Conservation (phyloP, 345 rosid genomes). For the Salix viminalis region DNA sequence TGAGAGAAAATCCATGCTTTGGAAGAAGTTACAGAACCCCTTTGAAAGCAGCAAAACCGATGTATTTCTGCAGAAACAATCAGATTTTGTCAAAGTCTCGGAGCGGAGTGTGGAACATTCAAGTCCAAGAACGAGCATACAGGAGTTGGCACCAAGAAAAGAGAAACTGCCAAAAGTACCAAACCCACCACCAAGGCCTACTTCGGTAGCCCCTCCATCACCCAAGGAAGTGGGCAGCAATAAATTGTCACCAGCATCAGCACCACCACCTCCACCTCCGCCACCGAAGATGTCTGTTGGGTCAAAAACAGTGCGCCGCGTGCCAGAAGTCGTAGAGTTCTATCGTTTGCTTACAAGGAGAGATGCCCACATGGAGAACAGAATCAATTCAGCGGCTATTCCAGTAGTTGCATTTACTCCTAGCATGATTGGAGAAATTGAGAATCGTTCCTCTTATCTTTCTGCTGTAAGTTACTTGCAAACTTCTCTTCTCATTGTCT, state of each 20-base stretch:
- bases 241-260: conserved; percentile 16
- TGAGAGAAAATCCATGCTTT: conserved; percentile 75
- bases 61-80: conserved; percentile 38
- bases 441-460: conserved; percentile 82
- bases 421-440: conserved; percentile 96
- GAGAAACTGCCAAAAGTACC: conserved; percentile 28
- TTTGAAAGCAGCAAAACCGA: conserved; percentile 35
- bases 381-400: conserved; percentile 31
- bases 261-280: conserved; percentile 72
- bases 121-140: conserved; percentile 14
- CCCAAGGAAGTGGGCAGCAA: conserved; percentile 22
- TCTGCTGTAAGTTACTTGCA: conserved; percentile 64
- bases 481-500: background rate
- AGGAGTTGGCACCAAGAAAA: conserved; percentile 20
- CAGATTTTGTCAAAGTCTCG: conserved; percentile 33
- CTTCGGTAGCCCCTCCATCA: conserved; percentile 11
- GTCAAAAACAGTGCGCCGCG: conserved; percentile 61
- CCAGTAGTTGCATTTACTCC: conserved; percentile 38
- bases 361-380: conserved; percentile 50
- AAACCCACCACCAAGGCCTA: conserved; percentile 36
- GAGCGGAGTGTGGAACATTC: conserved; percentile 29
- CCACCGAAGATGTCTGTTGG: conserved; percentile 50
- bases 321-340: conserved; percentile 74
- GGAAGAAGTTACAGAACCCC: conserved; percentile 84
- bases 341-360: conserved; percentile 75